Base-by-base conservation (phyloP, 192 early-diverging fungal species). In the Podila verticillata region DNA sequence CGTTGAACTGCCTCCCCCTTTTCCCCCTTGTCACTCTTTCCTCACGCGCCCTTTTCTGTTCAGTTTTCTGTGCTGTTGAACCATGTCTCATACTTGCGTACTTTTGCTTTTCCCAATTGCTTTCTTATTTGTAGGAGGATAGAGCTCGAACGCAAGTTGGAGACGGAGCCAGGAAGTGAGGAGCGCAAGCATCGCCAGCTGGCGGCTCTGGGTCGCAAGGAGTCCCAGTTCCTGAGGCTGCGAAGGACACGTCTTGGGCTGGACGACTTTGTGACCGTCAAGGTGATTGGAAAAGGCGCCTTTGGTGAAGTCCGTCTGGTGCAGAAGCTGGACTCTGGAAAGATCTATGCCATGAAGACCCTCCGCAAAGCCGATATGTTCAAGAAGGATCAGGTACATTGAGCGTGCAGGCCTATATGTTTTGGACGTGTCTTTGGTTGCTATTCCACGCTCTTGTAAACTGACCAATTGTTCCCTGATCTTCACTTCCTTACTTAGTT, bases 321-420 rank as follows among this genome's bases (percentile, higher is more conserved):
- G n/a, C 98, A 99, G 82, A 98, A 98, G 78, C 77, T 87, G 31
- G 97, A 99, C 74, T 97, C 94, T 19, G 98, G 97, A 32, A 99
- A 99, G 82, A 96, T 99, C 48, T 99, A 95, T 87, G 97, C 97
- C 56, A 97, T 99, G 95, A 99, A 99, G 82, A 96, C 95, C 12
- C 83, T 99, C 57, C 87, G 94, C 57, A 99, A 99, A 73, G 93
- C 90, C 20, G 98, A 98, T 51, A 99, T 99, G 98, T 89, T 99
- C 54, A 98, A 97, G 81, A 98, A 98, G 84, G 96, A 97, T 84
- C 98, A 99, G 84, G 89, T 93, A 81, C 31, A 66, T 15, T 15
- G 32, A 20, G 12, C 22, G 10, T 5, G 20, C n/a, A n/a, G n/a
- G n/a, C n/a, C n/a, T 59, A 34, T 17, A 10, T n/a, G 1, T 22